Percentiles rank a stretch among this genome's conserved stretches.
phyloP scores from a whole-genome alignment of 73 alveolate genomes.

The Tetrahymena thermophila region DNA sequence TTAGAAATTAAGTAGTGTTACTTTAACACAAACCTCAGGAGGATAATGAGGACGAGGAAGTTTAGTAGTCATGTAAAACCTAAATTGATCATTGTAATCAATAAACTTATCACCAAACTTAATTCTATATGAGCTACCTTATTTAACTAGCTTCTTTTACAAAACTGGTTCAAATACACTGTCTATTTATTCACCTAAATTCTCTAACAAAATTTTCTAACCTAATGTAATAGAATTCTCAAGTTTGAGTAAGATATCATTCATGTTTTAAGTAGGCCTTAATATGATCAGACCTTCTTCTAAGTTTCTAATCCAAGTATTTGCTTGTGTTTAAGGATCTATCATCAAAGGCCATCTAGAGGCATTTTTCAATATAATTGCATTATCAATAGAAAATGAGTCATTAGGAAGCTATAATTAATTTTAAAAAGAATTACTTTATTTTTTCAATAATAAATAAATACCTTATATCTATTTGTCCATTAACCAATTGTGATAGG shows the following conservation, averaged over 20 bases:
- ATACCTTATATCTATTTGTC: conserved; percentile 46
- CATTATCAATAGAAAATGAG: conserved; percentile 97
- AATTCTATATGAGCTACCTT: conserved; percentile 37
- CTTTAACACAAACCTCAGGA: conserved; percentile 98
- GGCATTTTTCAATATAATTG: conserved; percentile 93
- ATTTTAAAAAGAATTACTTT: neutral
- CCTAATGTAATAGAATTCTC: conserved; percentile 84
- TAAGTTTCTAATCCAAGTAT: conserved; percentile 82
- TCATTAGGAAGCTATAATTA: conserved; percentile 14
- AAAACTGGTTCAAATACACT: conserved; percentile 23
- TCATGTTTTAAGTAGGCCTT: conserved; percentile 69
- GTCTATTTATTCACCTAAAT: conserved; percentile 66
- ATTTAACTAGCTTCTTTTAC: conserved; percentile 2
- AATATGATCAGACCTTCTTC: conserved; percentile 45
- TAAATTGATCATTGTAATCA: conserved; percentile 78
- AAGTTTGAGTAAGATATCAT: conserved; percentile 61
- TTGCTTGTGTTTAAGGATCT: conserved; percentile 99
- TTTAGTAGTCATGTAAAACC: conserved; percentile 94
- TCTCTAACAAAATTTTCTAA: conserved; percentile 74
- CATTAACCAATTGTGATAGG: conserved; percentile 62
- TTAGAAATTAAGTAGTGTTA: conserved; percentile 93
- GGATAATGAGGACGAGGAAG: conserved; percentile 97
- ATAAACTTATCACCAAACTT: conserved; percentile 59
- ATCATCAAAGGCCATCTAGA: conserved; percentile 98
- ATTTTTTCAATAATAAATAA: neutral